Evolutionary conservation across 2,329 filamentous ascomycete genomes (phyloP).

Genomic region (Mariannaea sp.): DNA sequence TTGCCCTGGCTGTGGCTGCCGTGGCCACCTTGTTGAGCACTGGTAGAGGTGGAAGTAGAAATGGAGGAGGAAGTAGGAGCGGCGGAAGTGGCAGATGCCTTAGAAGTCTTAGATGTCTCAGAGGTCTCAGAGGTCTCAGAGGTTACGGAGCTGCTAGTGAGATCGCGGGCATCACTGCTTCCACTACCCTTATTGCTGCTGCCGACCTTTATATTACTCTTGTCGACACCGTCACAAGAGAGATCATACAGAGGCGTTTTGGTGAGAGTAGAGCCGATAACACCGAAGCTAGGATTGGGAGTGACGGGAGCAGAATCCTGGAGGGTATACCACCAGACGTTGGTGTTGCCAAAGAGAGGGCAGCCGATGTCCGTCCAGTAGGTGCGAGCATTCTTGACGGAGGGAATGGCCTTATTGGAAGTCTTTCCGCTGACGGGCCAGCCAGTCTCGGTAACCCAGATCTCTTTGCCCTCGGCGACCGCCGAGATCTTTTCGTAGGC

Average conservation of each 20-base stretch:
- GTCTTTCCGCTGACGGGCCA: slow-evolving; percentile 76
- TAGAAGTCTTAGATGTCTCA: too few species aligned
- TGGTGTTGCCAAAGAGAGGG: slow-evolving; percentile 65
- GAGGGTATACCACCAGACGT: slow-evolving; percentile 79
- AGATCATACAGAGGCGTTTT: slow-evolving; percentile 66
- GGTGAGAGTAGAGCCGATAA: slow-evolving; percentile 61
- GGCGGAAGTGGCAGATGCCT: too few species aligned
- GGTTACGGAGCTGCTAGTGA: background rate
- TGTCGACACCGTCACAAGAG: slow-evolving; percentile 49
- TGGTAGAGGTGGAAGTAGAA: slow-evolving; percentile 17
- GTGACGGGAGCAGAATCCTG: slow-evolving; percentile 66
- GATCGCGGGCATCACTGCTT: slow-evolving; percentile 4
- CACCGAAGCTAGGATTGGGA: slow-evolving; percentile 72
- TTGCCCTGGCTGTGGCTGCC: background rate
- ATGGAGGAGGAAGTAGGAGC: slow-evolving; percentile 18
- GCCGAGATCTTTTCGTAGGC: slow-evolving; percentile 64
- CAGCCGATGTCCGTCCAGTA: slow-evolving; percentile 84
- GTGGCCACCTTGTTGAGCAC: background rate
- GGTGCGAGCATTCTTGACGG: slow-evolving; percentile 69
- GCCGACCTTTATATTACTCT: slow-evolving; percentile 17
- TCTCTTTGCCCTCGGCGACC: slow-evolving; percentile 67
- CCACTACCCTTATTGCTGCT: slow-evolving; percentile 10
- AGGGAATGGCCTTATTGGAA: slow-evolving; percentile 66
- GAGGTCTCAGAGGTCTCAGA: too few species aligned
- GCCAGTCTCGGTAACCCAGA: slow-evolving; percentile 90